Conservation (phyloP, 495 filamentous ascomycete genomes). For the Staphylotrichum tortipilum region DNA sequence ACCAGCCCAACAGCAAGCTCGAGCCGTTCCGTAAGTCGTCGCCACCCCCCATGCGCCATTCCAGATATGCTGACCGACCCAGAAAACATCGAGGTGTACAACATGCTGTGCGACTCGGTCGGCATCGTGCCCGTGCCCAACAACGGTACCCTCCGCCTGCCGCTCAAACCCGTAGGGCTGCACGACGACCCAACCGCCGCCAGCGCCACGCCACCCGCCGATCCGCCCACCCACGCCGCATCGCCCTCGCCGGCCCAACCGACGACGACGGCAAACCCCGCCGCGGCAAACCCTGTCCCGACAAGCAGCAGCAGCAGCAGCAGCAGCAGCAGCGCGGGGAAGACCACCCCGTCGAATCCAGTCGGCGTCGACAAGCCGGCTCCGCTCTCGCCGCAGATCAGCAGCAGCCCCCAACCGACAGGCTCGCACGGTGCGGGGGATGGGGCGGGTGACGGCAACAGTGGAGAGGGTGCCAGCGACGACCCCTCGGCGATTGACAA, state of each 20-base stretch:
- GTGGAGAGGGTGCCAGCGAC: constrained; percentile 5
- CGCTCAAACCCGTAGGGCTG: constrained; percentile 58
- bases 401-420: not conserved
- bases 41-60: not conserved
- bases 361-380: constrained; percentile 15
- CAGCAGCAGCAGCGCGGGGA: not conserved
- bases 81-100: constrained; percentile 95
- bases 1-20: constrained; percentile 68
- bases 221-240: constrained; percentile 16
- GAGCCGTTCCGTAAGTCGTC: constrained; percentile 73
- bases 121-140: constrained; percentile 60
- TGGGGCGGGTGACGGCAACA: constrained; percentile 9
- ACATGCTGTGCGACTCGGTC: constrained; percentile 81
- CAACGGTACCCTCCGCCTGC: constrained; percentile 81
- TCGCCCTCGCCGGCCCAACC: constrained; percentile 11
- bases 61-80: constrained; percentile 2
- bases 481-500: constrained; percentile 14
- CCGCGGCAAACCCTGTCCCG: constrained; percentile 11
- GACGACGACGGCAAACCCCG: constrained; percentile 15
- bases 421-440: not conserved
- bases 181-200: constrained; percentile 38
- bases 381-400: constrained; percentile 14
- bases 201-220: constrained; percentile 23
- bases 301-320: too few species aligned
- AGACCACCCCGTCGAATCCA: constrained; percentile 2